phyloP scores from a whole-genome alignment of 768 basidiomycete species.

The Suillus paluster region DNA sequence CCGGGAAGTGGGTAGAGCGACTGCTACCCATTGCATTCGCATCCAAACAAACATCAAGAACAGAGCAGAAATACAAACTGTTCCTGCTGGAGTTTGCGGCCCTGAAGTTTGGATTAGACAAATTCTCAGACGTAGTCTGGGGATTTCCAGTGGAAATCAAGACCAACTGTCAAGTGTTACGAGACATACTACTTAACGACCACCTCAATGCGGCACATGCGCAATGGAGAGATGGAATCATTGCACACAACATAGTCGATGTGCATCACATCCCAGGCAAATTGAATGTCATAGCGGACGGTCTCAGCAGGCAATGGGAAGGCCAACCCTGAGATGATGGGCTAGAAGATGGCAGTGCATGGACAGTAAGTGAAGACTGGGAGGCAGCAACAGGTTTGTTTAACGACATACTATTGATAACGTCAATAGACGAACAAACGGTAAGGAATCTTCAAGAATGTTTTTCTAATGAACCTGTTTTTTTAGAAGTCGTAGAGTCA shows the following conservation, averaged over 20 bases:
- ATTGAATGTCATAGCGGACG: slow-evolving; percentile 35
- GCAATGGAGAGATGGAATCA: slow-evolving; percentile 32
- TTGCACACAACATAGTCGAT: slow-evolving; percentile 28
- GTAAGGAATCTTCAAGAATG: no score
- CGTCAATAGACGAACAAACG: no score
- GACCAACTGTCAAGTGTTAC: slow-evolving; percentile 30
- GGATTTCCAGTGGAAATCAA: slow-evolving; percentile 37
- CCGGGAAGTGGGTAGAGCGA: slow-evolving; percentile 20
- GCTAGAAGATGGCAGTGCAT: slow-evolving; percentile 31
- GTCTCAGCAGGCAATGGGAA: slow-evolving; percentile 31
- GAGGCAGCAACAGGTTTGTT: slow-evolving; percentile 23
- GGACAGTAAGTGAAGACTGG: slow-evolving; percentile 36
- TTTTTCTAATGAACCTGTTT: no score
- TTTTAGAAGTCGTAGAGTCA: no score
- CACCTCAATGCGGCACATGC: slow-evolving; percentile 29
- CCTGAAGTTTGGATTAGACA: slow-evolving; percentile 37
- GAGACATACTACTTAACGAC: slow-evolving; percentile 28
- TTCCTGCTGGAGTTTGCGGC: slow-evolving; percentile 42
- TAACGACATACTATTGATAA: slow-evolving; percentile 21
- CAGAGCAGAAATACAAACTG: slow-evolving; percentile 37
- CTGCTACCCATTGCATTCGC: slow-evolving; percentile 26
- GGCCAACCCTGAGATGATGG: slow-evolving; percentile 12
- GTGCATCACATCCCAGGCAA: slow-evolving; percentile 26
- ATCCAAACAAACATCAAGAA: slow-evolving; percentile 39
- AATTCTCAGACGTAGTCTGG: slow-evolving; percentile 35